phyloP scores from a whole-genome alignment of 441 rosid species.

The Pelargonium cotyledonis region DNA sequence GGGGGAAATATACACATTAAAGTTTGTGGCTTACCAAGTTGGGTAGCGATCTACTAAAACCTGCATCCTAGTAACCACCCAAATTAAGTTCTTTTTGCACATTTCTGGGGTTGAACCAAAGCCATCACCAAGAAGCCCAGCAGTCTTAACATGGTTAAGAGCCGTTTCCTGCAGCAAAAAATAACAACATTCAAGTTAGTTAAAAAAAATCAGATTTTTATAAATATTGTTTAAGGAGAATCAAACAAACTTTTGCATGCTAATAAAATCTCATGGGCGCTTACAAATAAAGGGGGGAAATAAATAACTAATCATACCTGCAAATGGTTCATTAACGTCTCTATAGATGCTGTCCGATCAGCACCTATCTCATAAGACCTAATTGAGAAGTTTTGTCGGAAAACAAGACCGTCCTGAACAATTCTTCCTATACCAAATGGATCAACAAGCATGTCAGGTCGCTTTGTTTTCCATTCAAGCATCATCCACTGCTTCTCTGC shows the following conservation, averaged over 20 bases:
- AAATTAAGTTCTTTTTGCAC: constrained; percentile 81
- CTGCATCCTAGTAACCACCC: constrained; percentile 96
- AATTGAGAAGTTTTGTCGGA: constrained; percentile 78
- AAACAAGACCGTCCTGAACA: constrained; percentile 82
- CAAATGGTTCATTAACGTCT: constrained; percentile 90
- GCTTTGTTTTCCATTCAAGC: constrained; percentile 94
- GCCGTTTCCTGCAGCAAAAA: constrained; percentile 74
- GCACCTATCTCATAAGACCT: constrained; percentile 99
- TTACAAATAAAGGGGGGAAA: too few relatives aligned
- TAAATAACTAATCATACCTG: constrained; percentile 41
- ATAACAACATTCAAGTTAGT: not conserved
- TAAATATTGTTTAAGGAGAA: not conserved
- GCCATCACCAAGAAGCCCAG: constrained; percentile 87
- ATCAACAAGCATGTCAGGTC: constrained; percentile 74
- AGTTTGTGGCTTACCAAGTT: constrained; percentile 58
- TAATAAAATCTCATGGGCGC: not conserved
- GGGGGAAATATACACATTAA: not conserved
- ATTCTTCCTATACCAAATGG: constrained; percentile 79
- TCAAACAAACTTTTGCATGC: not conserved
- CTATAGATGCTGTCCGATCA: constrained; percentile 94
- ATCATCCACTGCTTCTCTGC: constrained; percentile 99
- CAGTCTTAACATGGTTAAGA: constrained; percentile 73
- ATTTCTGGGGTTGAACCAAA: constrained; percentile 97
- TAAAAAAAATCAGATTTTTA: not conserved
- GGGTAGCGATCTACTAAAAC: constrained; percentile 87